Conservation (phyloP, 805 yeast species). For the Candida taoyuanica region DNA sequence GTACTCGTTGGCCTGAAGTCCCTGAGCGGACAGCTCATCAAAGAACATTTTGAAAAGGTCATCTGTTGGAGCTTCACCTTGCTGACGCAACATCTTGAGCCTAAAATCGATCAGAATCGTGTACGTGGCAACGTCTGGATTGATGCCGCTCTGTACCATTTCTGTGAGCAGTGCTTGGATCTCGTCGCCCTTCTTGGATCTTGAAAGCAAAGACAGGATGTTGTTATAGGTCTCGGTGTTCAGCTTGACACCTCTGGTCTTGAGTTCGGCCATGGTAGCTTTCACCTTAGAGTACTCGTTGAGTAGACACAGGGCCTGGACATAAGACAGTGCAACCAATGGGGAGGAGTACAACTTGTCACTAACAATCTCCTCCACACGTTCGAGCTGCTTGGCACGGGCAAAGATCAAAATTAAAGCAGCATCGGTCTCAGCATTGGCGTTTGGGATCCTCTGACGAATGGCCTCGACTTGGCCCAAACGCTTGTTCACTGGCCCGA, state of each 20-base stretch:
- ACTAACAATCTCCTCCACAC: constrained; percentile 30
- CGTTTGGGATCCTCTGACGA: constrained; percentile 31
- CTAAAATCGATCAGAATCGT: constrained; percentile 52
- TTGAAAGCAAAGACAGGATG: constrained; percentile 40
- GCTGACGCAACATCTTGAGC: constrained; percentile 41
- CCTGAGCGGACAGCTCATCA: constrained; percentile 35
- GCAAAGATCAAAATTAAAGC: constrained; percentile 44
- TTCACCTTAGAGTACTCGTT: constrained; percentile 15
- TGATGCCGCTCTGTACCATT: constrained; percentile 38
- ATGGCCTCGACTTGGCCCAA: constrained; percentile 36
- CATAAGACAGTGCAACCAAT: constrained; percentile 19
- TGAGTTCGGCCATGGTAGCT: constrained; percentile 6
- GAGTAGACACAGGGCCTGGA: constrained; percentile 17
- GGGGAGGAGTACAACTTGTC: constrained; percentile 34
- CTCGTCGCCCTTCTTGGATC: constrained; percentile 34
- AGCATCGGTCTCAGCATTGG: constrained; percentile 46
- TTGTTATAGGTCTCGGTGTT: constrained; percentile 47
- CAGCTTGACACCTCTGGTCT: constrained; percentile 36
- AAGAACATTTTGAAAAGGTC: constrained; percentile 37
- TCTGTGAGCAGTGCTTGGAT: constrained; percentile 47
- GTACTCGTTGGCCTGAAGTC: constrained; percentile 37
- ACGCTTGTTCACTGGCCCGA: constrained; percentile 25
- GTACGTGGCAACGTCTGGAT: constrained; percentile 60
- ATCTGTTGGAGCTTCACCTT: constrained; percentile 38
- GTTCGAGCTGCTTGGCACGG: constrained; percentile 38